A percentile compares a stretch with the other conserved stretches of the same genome.
These are phyloP conservation scores for Camellia sinensis DNA, from an alignment of 148 eudicot species.

Conservation along the genomic window DNA sequence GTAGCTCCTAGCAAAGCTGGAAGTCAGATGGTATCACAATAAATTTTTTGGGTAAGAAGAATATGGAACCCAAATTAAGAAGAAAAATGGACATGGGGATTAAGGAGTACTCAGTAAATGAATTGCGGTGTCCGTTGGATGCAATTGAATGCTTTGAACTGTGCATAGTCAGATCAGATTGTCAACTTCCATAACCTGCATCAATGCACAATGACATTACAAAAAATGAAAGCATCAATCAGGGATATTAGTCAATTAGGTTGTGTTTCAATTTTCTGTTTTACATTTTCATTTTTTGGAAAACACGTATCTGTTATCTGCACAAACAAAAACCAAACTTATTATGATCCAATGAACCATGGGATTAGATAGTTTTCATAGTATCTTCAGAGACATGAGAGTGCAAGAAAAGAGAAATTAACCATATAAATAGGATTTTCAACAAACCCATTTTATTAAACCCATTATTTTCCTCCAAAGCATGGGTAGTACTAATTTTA, in stretches of 20 bases:
- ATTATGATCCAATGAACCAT: background rate
- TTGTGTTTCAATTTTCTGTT: no score
- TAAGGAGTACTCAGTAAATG: background rate
- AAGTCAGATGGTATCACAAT: background rate
- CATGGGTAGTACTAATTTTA: background rate
- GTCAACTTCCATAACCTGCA: background rate
- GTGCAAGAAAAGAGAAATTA: background rate
- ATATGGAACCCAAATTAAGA: background rate
- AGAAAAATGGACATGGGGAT: background rate
- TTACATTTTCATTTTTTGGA: no score
- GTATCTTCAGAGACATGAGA: background rate
- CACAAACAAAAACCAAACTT: background rate
- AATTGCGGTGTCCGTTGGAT: no score
- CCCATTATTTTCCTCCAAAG: background rate
- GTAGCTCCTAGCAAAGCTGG: background rate
- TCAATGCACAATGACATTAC: no score
- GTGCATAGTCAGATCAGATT: background rate
- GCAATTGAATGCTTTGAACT: background rate
- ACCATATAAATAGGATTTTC: background rate
- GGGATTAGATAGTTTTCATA: background rate
- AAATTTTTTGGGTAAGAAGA: background rate
- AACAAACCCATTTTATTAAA: background rate
- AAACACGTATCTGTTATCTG: background rate
- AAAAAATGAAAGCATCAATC: background rate
- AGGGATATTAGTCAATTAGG: background rate